Evolutionary conservation across 805 yeast species (phyloP).

Genomic region (Yarrowia sp.): DNA sequence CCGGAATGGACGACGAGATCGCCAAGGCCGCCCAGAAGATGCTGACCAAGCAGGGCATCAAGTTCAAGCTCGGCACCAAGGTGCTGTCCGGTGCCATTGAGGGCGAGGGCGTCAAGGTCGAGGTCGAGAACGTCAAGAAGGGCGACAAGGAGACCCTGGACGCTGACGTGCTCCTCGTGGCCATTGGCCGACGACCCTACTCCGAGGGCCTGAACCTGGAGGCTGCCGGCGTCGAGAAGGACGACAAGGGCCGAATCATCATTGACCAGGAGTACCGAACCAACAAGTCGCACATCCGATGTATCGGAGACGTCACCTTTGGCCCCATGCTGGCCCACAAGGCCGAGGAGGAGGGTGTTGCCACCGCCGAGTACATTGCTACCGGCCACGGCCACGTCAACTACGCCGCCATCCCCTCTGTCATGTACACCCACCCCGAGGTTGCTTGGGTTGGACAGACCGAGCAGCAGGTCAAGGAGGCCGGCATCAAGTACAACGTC

Average conservation of each 20-base stretch:
- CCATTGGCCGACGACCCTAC: conserved; percentile 99
- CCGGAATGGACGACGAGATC: conserved; percentile 97
- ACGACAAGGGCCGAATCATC: conserved; percentile 89
- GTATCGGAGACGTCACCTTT: conserved; percentile 97
- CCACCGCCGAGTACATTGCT: conserved; percentile 95
- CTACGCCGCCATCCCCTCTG: conserved; percentile 97
- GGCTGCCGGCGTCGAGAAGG: conserved; percentile 85
- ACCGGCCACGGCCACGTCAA: conserved; percentile 96
- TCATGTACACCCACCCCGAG: conserved; percentile 99
- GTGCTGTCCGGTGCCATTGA: conserved; percentile 85
- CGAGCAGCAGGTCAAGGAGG: conserved; percentile 92
- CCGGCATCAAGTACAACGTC: conserved; percentile 87
- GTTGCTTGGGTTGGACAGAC: conserved; percentile 99
- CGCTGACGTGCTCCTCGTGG: conserved; percentile 93
- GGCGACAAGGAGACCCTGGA: conserved; percentile 81
- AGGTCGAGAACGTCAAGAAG: conserved; percentile 85
- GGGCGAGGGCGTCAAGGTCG: conserved; percentile 86
- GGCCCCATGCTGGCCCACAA: conserved; percentile 99
- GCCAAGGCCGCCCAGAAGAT: conserved; percentile 88
- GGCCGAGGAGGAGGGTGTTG: conserved; percentile 99
- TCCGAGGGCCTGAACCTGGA: conserved; percentile 89
- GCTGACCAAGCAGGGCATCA: conserved; percentile 92
- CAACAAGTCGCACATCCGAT: conserved; percentile 90
- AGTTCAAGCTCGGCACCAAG: conserved; percentile 91
- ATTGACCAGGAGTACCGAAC: conserved; percentile 94